A percentile compares a stretch with the other conserved stretches of the same genome.
Conservation (phyloP, 768 basidiomycete genomes). For the Hygrocybe punicea region DNA sequence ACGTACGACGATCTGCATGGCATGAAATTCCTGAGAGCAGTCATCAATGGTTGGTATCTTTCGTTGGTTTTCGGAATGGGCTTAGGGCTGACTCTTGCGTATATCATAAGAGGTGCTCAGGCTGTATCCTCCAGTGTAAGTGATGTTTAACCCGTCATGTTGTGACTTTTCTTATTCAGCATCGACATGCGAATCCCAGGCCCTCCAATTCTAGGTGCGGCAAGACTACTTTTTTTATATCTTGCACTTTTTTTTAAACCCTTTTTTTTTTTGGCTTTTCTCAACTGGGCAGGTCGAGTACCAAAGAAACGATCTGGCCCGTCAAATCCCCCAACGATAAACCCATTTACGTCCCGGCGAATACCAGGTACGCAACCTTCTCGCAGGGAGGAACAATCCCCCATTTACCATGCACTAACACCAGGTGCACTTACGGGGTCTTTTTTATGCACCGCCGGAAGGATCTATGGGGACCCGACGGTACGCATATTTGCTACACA, state of each 20-base stretch:
- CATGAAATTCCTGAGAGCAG: slow-evolving; percentile 57
- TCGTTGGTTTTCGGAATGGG: not conserved
- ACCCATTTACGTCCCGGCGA: slow-evolving; percentile 42
- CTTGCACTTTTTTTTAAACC: not conserved
- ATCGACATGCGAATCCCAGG: slow-evolving; percentile 14
- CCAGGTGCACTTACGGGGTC: slow-evolving; percentile 46
- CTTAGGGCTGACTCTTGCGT: slow-evolving; percentile 5
- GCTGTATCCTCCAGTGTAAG: slow-evolving; percentile 51
- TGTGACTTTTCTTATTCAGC: not conserved
- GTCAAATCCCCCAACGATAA: slow-evolving; percentile 28
- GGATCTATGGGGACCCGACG: slow-evolving; percentile 68
- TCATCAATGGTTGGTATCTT: slow-evolving; percentile 47
- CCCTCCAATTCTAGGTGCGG: slow-evolving; percentile 36
- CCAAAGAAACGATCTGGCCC: slow-evolving; percentile 26
- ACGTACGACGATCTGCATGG: slow-evolving; percentile 54
- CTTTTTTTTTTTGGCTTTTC: no score
- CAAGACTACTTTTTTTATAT: not conserved
- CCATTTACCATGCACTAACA: not conserved
- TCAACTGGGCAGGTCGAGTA: slow-evolving; percentile 16
- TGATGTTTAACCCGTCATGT: slow-evolving; percentile 2
- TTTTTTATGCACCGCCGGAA: slow-evolving; percentile 58
- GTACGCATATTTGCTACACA: slow-evolving; percentile 28
- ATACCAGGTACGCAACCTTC: slow-evolving; percentile 25
- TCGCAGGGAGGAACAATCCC: not conserved
- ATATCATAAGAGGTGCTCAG: slow-evolving; percentile 45